These are phyloP conservation scores for Exophiala spinifera DNA, from an alignment of 2,329 filamentous ascomycete species.

Conservation along the genomic window DNA sequence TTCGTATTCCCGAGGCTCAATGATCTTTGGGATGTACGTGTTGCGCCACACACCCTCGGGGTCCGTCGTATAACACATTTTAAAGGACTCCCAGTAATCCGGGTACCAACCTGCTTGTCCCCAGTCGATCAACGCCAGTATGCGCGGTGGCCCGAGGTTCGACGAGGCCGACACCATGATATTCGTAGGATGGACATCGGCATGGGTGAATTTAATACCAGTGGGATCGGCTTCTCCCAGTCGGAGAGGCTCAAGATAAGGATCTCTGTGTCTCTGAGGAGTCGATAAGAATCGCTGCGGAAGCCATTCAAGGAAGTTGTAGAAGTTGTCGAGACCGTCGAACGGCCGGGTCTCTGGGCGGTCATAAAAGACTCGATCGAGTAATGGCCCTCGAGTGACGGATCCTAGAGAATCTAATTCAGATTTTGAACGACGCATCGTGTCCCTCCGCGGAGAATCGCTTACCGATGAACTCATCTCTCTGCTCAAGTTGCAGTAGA, in stretches of 20 bases:
- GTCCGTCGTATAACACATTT: constrained; percentile 12
- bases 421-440: no score
- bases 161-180: constrained; percentile 31
- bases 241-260: constrained; percentile 15
- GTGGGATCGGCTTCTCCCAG: constrained; percentile 29
- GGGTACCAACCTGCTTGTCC: constrained; percentile 35
- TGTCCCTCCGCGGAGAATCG: background rate
- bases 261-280: constrained; percentile 4
- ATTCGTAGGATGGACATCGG: constrained; percentile 37
- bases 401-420: constrained; percentile 1
- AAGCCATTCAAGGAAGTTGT: constrained; percentile 7
- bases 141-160: constrained; percentile 9
- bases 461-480: constrained; percentile 2
- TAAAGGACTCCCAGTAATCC: constrained; percentile 37
- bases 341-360: constrained; percentile 5
- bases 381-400: constrained; percentile 5
- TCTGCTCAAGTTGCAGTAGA: background rate
- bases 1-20: constrained; percentile 6
- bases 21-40: constrained; percentile 24
- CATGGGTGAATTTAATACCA: constrained; percentile 36
- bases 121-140: constrained; percentile 34
- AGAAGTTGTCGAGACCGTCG: background rate
- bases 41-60: constrained; percentile 23
- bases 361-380: constrained; percentile 7
- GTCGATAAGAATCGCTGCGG: background rate